phyloP scores from a whole-genome alignment of 179 eudicot species.

The Dionaea muscipula region DNA sequence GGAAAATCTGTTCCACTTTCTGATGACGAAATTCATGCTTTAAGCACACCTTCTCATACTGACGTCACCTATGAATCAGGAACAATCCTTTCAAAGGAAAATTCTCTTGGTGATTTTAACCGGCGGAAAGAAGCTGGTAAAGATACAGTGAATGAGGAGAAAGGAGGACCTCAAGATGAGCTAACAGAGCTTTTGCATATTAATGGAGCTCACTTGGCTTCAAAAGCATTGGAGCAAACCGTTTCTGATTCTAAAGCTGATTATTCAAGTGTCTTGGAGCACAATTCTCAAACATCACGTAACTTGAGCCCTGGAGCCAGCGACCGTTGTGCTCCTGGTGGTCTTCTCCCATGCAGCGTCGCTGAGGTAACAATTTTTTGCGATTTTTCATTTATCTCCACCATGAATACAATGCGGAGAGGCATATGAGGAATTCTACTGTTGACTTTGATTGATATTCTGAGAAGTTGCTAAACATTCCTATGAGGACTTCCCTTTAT shows the following conservation, averaged over 20 bases:
- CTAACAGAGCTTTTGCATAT: neutral
- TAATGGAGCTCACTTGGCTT: slow-evolving; percentile 7
- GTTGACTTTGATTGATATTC: no score
- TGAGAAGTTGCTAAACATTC: no score
- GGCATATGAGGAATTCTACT: no score
- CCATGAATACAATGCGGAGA: no score
- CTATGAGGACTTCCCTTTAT: no score
- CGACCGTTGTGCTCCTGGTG: slow-evolving; percentile 6
- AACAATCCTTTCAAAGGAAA: no score
- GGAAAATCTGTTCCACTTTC: neutral
- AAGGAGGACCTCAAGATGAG: neutral
- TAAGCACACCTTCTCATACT: slow-evolving; percentile 1
- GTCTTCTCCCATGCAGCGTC: slow-evolving; percentile 1
- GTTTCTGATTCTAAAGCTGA: slow-evolving; percentile 10
- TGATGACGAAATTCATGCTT: neutral
- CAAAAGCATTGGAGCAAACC: neutral
- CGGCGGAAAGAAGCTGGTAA: neutral
- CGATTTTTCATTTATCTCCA: no score
- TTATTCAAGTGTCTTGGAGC: slow-evolving; percentile 5
- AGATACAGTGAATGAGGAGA: neutral
- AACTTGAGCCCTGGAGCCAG: slow-evolving; percentile 10
- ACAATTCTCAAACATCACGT: slow-evolving; percentile 18
- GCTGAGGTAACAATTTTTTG: slow-evolving; percentile 2
- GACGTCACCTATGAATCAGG: neutral
- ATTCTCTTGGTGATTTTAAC: no score